These are phyloP conservation scores for Haematococcus sp. DNA, from an alignment of 139 green algal species.

Conservation along the genomic window DNA sequence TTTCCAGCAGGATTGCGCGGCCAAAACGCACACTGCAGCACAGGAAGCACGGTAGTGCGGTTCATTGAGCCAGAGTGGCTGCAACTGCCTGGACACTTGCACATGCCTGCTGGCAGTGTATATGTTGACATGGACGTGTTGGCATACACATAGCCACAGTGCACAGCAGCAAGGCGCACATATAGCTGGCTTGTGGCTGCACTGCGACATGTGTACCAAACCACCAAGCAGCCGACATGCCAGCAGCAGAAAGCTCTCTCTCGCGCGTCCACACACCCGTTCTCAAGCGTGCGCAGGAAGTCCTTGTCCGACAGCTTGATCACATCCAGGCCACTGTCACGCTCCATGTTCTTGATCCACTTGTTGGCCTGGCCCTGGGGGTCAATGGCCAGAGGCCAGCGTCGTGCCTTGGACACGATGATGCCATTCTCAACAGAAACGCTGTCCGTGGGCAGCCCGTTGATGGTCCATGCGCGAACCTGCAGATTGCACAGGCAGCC, in stretches of 20 bases:
- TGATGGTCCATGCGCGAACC: constrained; percentile 69
- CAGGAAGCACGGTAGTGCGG: constrained; percentile 3
- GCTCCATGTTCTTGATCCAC: constrained; percentile 82
- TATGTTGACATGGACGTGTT: too few relatives aligned
- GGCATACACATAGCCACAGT: too few relatives aligned
- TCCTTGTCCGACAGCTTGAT: constrained; percentile 79
- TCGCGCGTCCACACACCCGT: constrained; percentile 43
- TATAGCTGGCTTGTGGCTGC: too few relatives aligned
- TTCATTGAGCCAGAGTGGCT: too few relatives aligned
- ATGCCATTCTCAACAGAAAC: constrained; percentile 73
- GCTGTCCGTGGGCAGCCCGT: constrained; percentile 61
- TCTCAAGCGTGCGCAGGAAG: constrained; percentile 75
- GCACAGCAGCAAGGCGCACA: too few relatives aligned
- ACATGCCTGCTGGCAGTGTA: too few relatives aligned
- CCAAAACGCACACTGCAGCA: constrained; percentile 41
- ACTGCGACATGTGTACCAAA: too few relatives aligned
- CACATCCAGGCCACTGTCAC: constrained; percentile 68
- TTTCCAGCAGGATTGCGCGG: constrained; percentile 67
- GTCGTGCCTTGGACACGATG: constrained; percentile 73
- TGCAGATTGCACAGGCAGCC: constrained; percentile 15
- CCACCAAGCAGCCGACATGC: too few relatives aligned
- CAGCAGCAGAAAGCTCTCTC: not conserved
- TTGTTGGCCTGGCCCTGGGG: constrained; percentile 79
- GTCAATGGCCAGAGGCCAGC: constrained; percentile 83
- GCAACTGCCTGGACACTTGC: too few relatives aligned